Base-by-base conservation (phyloP, 805 yeast genomes). In the Kodamaea laetipori region DNA sequence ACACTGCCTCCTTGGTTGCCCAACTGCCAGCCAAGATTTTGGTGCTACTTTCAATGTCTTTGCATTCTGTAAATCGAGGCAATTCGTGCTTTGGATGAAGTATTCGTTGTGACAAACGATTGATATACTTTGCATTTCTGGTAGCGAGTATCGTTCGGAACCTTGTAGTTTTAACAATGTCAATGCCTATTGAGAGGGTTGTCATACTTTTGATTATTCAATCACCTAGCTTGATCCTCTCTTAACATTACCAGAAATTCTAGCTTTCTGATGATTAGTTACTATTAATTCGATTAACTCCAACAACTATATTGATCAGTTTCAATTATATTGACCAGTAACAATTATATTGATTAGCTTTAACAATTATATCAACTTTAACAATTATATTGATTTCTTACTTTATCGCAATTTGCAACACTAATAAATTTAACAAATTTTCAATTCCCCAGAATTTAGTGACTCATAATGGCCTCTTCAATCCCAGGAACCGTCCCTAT, bases 401-500 rank as follows among this genome's bases (percentile, higher is more conserved):
- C n/a, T n/a, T n/a, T n/a, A n/a, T n/a, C n/a, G n/a, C 6, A 21
- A 21, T 21, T 21, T 21, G 24, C 24, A 21, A 8, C 24, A 21
- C n/a, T n/a, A n/a, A n/a, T n/a, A n/a, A n/a, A n/a, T 6, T 16
- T 15, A 30, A 28, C 12, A 15, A 12, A 15, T 30, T 30, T 17
- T 17, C 34, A 15, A 17, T 17, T 6, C 9, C 6, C 19, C 10
- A 30, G 17, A 30, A 13, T 15, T 15, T 15, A 30, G 19, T 30
- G 19, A 30, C 34, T 15, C 27, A 39, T 25, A 25, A 90, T 90
- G 97, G 95, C 97, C 2, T 86, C 95, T 8, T 82, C 96, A 4
- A 78, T 90, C 31, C 81, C 90, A 7, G 97, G 97, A 11, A 82
- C 86, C 6, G 77, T 86, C 35, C 74, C 85, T 0, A 72, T 90